Percentiles rank a stretch among this genome's conserved stretches.
phyloP scores from a whole-genome alignment of 1,284 basidiomycete species.

The Jaminaea rosea region DNA sequence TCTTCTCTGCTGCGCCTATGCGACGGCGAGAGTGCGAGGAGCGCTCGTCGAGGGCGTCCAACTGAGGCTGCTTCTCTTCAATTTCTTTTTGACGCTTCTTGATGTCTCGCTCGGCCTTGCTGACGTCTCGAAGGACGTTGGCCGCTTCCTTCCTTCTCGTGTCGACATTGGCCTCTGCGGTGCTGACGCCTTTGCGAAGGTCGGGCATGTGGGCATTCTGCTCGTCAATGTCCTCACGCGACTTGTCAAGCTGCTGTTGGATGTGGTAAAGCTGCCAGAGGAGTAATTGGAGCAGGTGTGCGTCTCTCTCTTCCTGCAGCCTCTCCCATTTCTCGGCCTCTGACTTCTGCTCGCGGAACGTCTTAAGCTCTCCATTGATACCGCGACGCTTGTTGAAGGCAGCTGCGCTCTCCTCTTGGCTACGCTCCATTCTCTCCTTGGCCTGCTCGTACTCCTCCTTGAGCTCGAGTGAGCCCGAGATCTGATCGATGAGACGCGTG shows the following conservation, averaged over 20 bases:
- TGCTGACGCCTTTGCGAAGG: conserved; percentile 21
- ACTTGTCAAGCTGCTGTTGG: conserved; percentile 51
- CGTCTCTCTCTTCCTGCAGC: conserved; percentile 65
- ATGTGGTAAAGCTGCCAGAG: conserved; percentile 88
- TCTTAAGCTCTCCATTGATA: conserved; percentile 88
- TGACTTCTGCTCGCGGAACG: conserved; percentile 91
- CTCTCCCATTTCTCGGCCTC: conserved; percentile 83
- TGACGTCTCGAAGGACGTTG: conserved; percentile 62
- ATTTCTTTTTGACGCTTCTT: conserved; percentile 72
- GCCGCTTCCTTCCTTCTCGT: conserved; percentile 69
- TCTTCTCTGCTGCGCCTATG: conserved; percentile 60
- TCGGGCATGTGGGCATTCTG: conserved; percentile 24
- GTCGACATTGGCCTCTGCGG: conserved; percentile 65
- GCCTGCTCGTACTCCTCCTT: conserved; percentile 81
- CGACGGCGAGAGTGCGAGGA: conserved; percentile 76
- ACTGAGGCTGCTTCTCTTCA: conserved; percentile 53
- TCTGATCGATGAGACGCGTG: conserved; percentile 84
- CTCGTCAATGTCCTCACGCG: conserved; percentile 28
- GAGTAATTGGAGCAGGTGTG: conserved; percentile 68
- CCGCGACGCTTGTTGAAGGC: conserved; percentile 87
- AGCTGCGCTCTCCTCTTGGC: conserved; percentile 83
- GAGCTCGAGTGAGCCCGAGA: conserved; percentile 66
- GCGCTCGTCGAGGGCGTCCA: conserved; percentile 62
- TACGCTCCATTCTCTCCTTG: conserved; percentile 74
- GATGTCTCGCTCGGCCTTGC: conserved; percentile 65